phyloP scores from a whole-genome alignment of 2,329 filamentous ascomycete genomes.

The Fusarium liriodendri region DNA sequence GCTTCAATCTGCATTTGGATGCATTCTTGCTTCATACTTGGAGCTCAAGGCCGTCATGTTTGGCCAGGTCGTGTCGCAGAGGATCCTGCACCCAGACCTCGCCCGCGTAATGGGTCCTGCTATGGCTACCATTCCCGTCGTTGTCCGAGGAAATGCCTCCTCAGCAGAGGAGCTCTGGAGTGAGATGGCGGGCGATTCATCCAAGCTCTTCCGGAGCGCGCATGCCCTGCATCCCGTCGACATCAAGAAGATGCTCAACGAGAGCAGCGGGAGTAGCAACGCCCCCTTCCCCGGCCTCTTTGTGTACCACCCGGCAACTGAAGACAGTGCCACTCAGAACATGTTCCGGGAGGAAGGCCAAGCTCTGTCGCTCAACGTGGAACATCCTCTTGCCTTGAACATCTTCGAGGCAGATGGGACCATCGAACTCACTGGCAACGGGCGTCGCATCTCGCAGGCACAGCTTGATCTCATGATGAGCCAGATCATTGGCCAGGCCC shows the following conservation, averaged over 20 bases:
- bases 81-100: conserved; percentile 8
- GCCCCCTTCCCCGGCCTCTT: conserved; percentile 20
- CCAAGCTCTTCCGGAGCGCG: neutral
- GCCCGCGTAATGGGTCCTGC: conserved; percentile 10
- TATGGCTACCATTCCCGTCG: conserved; percentile 15
- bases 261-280: neutral
- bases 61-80: conserved; percentile 17
- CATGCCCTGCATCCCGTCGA: conserved; percentile 19
- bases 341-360: conserved; percentile 16
- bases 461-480: conserved; percentile 12
- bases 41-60: conserved; percentile 10
- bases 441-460: conserved; percentile 15
- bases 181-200: conserved; percentile 1
- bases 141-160: conserved; percentile 2
- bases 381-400: conserved; percentile 20
- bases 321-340: neutral
- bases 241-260: conserved; percentile 25
- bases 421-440: conserved; percentile 23
- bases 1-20: conserved; percentile 20
- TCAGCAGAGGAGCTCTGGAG: conserved; percentile 2
- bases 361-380: conserved; percentile 23
- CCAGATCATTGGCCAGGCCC: conserved; percentile 15
- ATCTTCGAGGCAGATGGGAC: conserved; percentile 4
- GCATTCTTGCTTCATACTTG: conserved; percentile 8
- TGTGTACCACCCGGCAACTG: conserved; percentile 16